Evolutionary conservation across 2,329 filamentous ascomycete genomes (phyloP).

Genomic region (Xylariaceae sp.): DNA sequence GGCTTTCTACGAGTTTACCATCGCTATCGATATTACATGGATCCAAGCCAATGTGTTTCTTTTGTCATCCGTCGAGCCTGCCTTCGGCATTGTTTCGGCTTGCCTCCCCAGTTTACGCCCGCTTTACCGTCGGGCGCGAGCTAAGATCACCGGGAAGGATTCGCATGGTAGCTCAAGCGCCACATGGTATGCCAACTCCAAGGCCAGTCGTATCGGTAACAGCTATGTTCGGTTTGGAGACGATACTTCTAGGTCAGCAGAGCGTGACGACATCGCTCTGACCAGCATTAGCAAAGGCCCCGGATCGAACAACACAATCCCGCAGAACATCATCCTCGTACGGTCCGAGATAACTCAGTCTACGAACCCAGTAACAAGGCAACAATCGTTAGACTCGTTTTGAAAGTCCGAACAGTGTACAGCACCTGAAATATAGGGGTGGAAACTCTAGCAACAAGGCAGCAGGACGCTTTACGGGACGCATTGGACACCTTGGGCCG

Average conservation of each 20-base stretch:
- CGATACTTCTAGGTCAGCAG: constrained; percentile 22
- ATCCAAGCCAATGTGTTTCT: constrained; percentile 39
- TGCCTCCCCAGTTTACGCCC: constrained; percentile 44
- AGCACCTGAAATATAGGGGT: neutral
- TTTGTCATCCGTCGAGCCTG: constrained; percentile 44
- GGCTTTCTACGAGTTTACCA: constrained; percentile 33
- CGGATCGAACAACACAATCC: constrained; percentile 19
- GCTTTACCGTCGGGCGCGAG: constrained; percentile 36
- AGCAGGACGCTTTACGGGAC: too few relatives aligned
- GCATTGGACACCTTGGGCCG: neutral
- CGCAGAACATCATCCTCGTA: constrained; percentile 31
- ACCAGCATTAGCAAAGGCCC: constrained; percentile 30
- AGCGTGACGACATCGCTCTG: constrained; percentile 31
- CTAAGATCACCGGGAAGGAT: constrained; percentile 25
- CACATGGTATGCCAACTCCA: constrained; percentile 27
- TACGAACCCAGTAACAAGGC: constrained; percentile 4
- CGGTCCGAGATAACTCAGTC: constrained; percentile 32
- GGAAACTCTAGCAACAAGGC: constrained; percentile 2
- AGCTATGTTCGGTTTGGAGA: constrained; percentile 32
- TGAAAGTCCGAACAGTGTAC: neutral
- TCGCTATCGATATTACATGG: constrained; percentile 37
- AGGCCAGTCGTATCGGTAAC: constrained; percentile 27
- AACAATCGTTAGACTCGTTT: constrained; percentile 15
- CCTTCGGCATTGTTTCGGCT: constrained; percentile 45
- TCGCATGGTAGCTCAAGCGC: constrained; percentile 8